A percentile compares a stretch with the other conserved stretches of the same genome.
Conservation (phyloP, 2,329 filamentous ascomycete species). For the Pleoardoris graminearum region DNA sequence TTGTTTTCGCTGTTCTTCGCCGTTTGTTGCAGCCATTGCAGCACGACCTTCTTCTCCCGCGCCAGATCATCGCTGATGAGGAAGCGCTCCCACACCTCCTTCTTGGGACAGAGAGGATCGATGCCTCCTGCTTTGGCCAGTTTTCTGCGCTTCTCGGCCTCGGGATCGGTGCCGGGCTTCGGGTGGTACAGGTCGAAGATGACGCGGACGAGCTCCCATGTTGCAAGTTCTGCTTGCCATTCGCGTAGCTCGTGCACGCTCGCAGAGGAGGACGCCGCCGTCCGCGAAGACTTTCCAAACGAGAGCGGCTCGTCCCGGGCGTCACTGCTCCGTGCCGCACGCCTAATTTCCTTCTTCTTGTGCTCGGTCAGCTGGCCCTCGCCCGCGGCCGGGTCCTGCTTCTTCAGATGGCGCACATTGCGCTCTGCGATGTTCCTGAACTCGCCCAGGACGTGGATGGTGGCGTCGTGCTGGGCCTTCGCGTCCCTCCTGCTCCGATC, state of each 20-base stretch:
- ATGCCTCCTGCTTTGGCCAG: constrained; percentile 38
- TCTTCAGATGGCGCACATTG: constrained; percentile 52
- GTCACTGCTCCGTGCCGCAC: constrained; percentile 28
- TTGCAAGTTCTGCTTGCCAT: constrained; percentile 83
- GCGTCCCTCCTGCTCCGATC: constrained; percentile 32
- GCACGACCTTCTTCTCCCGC: constrained; percentile 74
- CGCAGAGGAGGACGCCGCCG: constrained; percentile 32
- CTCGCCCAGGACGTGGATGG: constrained; percentile 43
- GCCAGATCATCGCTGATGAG: constrained; percentile 72
- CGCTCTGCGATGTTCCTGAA: constrained; percentile 57
- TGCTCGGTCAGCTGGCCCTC: constrained; percentile 36
- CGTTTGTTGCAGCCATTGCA: constrained; percentile 84
- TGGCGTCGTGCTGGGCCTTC: constrained; percentile 59
- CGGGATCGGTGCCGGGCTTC: constrained; percentile 37
- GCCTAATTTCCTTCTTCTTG: constrained; percentile 38
- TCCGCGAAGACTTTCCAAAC: constrained; percentile 22
- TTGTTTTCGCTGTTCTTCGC: constrained; percentile 69
- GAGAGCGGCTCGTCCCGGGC: constrained; percentile 12
- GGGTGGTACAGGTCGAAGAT: constrained; percentile 70
- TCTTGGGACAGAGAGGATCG: constrained; percentile 61
- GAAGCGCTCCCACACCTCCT: constrained; percentile 73
- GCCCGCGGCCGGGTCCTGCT: constrained; percentile 47
- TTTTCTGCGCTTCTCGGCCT: constrained; percentile 37
- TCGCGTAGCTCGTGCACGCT: constrained; percentile 59
- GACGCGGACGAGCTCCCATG: constrained; percentile 82